Conservation (phyloP, 805 yeast species). For the Citeromyces matritensis region DNA sequence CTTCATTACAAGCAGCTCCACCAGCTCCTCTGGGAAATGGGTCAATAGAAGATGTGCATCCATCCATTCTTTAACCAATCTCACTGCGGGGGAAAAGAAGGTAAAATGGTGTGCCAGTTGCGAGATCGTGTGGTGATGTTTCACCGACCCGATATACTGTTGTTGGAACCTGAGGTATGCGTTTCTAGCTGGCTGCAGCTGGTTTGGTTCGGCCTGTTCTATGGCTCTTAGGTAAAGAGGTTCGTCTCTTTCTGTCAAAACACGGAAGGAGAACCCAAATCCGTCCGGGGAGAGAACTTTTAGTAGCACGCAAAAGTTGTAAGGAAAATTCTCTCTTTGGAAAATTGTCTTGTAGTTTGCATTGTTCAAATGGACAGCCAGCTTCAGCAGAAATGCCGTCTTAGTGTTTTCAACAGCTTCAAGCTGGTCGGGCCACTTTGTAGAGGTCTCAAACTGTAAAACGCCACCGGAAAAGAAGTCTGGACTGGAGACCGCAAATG, state of each 20-base stretch:
- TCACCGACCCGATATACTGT: slow-evolving; percentile 48
- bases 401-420: slow-evolving; percentile 78
- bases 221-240: slow-evolving; percentile 58
- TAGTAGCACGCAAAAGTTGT: slow-evolving; percentile 41
- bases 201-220: slow-evolving; percentile 44
- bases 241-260: slow-evolving; percentile 77
- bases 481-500: slow-evolving; percentile 61
- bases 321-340: slow-evolving; percentile 55
- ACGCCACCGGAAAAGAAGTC: slow-evolving; percentile 72
- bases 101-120: slow-evolving; percentile 59
- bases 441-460: slow-evolving; percentile 76
- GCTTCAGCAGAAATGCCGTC: slow-evolving; percentile 72
- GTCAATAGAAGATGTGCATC: slow-evolving; percentile 62
- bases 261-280: slow-evolving; percentile 65
- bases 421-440: slow-evolving; percentile 93
- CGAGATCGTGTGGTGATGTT: slow-evolving; percentile 71
- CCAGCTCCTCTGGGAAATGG: slow-evolving; percentile 64
- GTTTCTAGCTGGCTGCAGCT: slow-evolving; percentile 41
- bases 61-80: slow-evolving; percentile 83
- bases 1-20: slow-evolving; percentile 71
- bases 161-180: slow-evolving; percentile 51
- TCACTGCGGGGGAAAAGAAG: slow-evolving; percentile 62
- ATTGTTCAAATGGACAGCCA: slow-evolving; percentile 29
- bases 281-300: slow-evolving; percentile 80
- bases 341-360: slow-evolving; percentile 45